Percentiles rank a stretch among this genome's conserved stretches.
Evolutionary conservation across 2,329 filamentous ascomycete genomes (phyloP).

Genomic region (Microcyclosporella mali): DNA sequence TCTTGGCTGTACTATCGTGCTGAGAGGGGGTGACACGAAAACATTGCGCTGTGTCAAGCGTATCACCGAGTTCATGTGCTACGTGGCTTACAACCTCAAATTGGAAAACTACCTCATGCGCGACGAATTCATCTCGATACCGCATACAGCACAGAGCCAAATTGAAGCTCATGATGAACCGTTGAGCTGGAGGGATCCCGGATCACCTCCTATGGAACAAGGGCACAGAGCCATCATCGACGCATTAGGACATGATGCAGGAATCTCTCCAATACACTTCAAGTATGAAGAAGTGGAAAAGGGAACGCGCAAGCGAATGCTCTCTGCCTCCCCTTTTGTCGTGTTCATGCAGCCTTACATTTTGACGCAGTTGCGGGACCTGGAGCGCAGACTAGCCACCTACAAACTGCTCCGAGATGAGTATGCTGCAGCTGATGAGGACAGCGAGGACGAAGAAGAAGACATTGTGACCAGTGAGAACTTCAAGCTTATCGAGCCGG

Average conservation of each 20-base stretch:
- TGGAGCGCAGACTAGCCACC: constrained; percentile 77
- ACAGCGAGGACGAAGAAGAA: constrained; percentile 31
- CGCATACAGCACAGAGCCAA: constrained; percentile 45
- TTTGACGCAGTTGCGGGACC: constrained; percentile 82
- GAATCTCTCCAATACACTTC: constrained; percentile 43
- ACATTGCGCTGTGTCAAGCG: constrained; percentile 75
- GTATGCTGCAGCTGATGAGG: constrained; percentile 38
- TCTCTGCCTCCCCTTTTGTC: constrained; percentile 94
- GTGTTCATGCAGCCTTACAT: constrained; percentile 92
- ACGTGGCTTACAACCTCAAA: constrained; percentile 96
- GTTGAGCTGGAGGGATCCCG: constrained; percentile 2
- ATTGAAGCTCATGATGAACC: constrained; percentile 17
- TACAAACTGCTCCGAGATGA: constrained; percentile 79
- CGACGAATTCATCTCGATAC: constrained; percentile 84
- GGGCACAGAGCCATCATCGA: constrained; percentile 12
- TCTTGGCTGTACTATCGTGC: constrained; percentile 87
- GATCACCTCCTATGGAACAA: constrained; percentile 5
- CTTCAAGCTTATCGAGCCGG: constrained; percentile 86
- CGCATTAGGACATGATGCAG: constrained; percentile 12
- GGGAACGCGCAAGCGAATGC: constrained; percentile 84
- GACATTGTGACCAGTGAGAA: constrained; percentile 36
- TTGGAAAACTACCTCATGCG: constrained; percentile 90
- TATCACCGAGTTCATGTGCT: constrained; percentile 98
- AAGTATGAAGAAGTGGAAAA: constrained; percentile 94
- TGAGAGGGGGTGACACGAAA: constrained; percentile 70